Percentiles rank a stretch among this genome's conserved stretches.
phyloP scores from a whole-genome alignment of 352 stramenopile genomes.

The Phytophthora sp. region DNA sequence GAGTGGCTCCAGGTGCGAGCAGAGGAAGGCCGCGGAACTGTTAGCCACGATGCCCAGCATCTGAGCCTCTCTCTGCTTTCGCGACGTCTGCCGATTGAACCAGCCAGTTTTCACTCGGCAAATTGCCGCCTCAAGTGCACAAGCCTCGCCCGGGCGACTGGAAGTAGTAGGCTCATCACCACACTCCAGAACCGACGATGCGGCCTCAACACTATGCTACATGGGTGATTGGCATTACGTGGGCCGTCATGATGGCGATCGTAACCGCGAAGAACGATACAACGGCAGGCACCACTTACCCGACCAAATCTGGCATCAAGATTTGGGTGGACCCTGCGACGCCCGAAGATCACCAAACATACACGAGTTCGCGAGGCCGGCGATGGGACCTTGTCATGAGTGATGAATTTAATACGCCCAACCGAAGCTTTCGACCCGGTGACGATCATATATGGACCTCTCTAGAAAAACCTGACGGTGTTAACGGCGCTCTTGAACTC shows the following conservation, averaged over 20 bases:
- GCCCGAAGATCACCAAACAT: slow-evolving; percentile 36
- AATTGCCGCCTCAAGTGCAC: slow-evolving; percentile 42
- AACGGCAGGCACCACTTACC: slow-evolving; percentile 21
- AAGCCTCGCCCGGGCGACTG: slow-evolving; percentile 26
- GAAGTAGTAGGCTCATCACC: slow-evolving; percentile 13
- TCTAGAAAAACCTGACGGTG: slow-evolving; percentile 93
- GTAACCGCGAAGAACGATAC: slow-evolving; percentile 15
- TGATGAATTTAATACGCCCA: slow-evolving; percentile 94
- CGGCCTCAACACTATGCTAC: slow-evolving; percentile 7
- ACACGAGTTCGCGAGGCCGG: slow-evolving; percentile 48
- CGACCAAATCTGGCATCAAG: slow-evolving; percentile 42
- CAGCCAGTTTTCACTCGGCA: slow-evolving; percentile 40
- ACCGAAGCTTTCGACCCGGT: slow-evolving; percentile 90
- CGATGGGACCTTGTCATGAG: slow-evolving; percentile 89
- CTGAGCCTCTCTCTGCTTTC: slow-evolving; percentile 1
- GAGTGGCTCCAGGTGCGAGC: slow-evolving; percentile 1
- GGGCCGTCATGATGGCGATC: background rate
- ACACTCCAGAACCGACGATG: background rate
- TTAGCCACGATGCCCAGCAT: background rate
- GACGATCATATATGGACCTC: slow-evolving; percentile 95
- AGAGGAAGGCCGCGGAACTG: background rate
- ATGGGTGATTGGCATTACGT: background rate
- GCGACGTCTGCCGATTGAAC: background rate
- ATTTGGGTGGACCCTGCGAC: slow-evolving; percentile 72
- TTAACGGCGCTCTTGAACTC: slow-evolving; percentile 88